These are phyloP conservation scores for Salix arbutifolia DNA, from an alignment of 345 rosid species.

Conservation along the genomic window DNA sequence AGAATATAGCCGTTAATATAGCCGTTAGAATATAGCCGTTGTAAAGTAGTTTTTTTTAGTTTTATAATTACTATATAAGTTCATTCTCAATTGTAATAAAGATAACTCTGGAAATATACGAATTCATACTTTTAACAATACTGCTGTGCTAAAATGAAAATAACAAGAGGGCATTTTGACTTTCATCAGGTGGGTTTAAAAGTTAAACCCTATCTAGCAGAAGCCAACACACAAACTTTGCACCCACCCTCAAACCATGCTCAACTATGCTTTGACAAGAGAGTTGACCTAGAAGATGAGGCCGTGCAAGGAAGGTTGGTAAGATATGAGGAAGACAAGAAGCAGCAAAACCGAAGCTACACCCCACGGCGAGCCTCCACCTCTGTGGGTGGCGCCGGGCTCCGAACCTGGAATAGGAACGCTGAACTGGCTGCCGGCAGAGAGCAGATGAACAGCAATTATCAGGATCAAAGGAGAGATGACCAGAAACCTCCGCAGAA, in stretches of 20 bases:
- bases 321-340: conserved; percentile 41
- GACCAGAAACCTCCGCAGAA: conserved; percentile 40
- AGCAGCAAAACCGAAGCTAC: conserved; percentile 39
- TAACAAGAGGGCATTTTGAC: not conserved
- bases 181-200: not conserved
- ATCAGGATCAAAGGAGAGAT: conserved; percentile 50
- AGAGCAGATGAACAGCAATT: conserved; percentile 49
- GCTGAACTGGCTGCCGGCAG: conserved; percentile 31
- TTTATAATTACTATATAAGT: no score
- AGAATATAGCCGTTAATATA: no score
- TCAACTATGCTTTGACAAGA: not conserved
- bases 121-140: no score
- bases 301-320: conserved; percentile 42
- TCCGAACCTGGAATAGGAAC: conserved; percentile 51
- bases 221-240: not conserved
- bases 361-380: conserved; percentile 58
- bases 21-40: no score
- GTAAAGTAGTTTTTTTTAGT: no score
- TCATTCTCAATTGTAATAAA: no score
- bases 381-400: conserved; percentile 48
- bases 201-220: no score
- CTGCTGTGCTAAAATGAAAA: no score
- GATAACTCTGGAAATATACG: no score
- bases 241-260: not conserved
- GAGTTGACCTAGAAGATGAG: conserved; percentile 26